Conservation (phyloP, 257 asterid genomes). For the Solanum gandarillasii region DNA sequence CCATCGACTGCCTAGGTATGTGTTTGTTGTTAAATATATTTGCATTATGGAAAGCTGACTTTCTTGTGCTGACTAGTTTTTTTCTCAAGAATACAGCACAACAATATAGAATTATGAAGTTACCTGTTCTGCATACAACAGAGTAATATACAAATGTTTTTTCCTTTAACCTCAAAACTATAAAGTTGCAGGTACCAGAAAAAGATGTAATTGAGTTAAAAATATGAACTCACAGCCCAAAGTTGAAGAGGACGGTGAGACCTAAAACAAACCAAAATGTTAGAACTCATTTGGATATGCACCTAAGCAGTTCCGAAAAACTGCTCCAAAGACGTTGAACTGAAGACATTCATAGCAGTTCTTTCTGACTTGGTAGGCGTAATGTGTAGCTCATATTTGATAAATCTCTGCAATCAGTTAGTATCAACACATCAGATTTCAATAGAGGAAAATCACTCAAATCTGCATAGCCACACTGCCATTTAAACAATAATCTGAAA, state of each 20-base stretch:
- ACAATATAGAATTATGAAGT: not conserved
- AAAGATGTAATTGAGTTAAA: not conserved
- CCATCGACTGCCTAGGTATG: no score
- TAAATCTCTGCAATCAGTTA: slow-evolving; percentile 63
- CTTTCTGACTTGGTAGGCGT: slow-evolving; percentile 54
- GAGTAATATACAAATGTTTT: not conserved
- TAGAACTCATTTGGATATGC: not conserved
- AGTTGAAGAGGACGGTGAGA: not conserved
- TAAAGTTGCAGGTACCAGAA: not conserved
- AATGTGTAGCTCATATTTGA: slow-evolving; percentile 71
- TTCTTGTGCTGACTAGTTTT: not conserved
- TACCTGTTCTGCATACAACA: not conserved
- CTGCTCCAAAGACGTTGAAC: slow-evolving; percentile 61
- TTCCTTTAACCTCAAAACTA: not conserved
- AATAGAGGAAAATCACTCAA: not conserved
- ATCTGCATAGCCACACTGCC: not conserved
- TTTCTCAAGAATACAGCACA: not conserved
- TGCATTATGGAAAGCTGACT: not conserved
- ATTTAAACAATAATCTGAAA: not conserved
- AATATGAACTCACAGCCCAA: not conserved
- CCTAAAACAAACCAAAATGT: not conserved
- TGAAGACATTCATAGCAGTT: slow-evolving; percentile 46
- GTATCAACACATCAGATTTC: not conserved
- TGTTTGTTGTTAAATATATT: no score
- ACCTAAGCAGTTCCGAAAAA: slow-evolving; percentile 53